Evolutionary conservation across 495 filamentous ascomycete genomes (phyloP).

Genomic region (Hypomontagnella monticulosa): DNA sequence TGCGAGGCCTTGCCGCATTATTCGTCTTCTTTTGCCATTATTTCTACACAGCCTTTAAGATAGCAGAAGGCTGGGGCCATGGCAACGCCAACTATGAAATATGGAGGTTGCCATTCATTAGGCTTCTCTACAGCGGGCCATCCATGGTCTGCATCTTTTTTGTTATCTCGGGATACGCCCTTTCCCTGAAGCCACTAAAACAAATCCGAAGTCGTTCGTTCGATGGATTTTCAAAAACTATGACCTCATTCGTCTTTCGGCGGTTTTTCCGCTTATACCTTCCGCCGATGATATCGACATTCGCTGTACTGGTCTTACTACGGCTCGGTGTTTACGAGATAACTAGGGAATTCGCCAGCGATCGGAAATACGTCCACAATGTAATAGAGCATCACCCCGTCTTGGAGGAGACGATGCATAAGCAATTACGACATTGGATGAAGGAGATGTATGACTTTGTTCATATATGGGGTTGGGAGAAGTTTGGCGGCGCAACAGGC

Average conservation of each 20-base stretch:
- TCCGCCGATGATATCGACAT: slow-evolving; percentile 67
- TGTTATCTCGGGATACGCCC: slow-evolving; percentile 77
- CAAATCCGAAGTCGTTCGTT: slow-evolving; percentile 60
- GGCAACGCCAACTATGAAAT: slow-evolving; percentile 49
- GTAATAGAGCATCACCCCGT: slow-evolving; percentile 55
- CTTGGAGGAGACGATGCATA: slow-evolving; percentile 27
- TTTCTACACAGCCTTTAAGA: slow-evolving; percentile 55
- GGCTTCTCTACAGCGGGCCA: slow-evolving; percentile 72
- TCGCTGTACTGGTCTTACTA: slow-evolving; percentile 65
- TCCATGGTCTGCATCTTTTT: slow-evolving; percentile 82
- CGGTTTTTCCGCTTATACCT: slow-evolving; percentile 73
- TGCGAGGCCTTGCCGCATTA: slow-evolving; percentile 67
- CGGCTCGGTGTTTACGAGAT: slow-evolving; percentile 60
- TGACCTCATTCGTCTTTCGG: slow-evolving; percentile 73
- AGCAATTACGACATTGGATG: slow-evolving; percentile 49
- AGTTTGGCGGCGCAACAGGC: slow-evolving; percentile 53
- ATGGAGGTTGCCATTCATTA: slow-evolving; percentile 71
- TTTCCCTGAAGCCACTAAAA: slow-evolving; percentile 71
- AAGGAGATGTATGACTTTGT: slow-evolving; percentile 49
- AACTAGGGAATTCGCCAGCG: slow-evolving; percentile 53
- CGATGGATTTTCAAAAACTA: slow-evolving; percentile 47
- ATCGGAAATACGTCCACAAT: slow-evolving; percentile 50
- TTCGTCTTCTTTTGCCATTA: slow-evolving; percentile 67
- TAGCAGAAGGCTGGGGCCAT: slow-evolving; percentile 54
- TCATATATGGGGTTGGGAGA: slow-evolving; percentile 54